A percentile compares a stretch with the other conserved stretches of the same genome.
Conservation (phyloP, 202 grass and related monocot genomes). For the Panicum virgatum region DNA sequence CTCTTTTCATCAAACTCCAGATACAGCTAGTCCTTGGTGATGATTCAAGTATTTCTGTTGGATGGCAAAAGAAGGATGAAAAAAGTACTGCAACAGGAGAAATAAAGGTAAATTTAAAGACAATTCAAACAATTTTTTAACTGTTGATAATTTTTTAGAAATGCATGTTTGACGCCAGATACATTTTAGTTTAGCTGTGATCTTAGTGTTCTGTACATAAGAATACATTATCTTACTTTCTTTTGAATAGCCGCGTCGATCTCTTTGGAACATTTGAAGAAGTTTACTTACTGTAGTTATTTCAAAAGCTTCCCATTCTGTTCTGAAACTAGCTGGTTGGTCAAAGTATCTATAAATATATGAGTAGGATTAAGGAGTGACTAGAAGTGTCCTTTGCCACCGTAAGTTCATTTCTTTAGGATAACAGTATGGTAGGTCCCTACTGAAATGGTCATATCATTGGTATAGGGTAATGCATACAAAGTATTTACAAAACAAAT, state of each 20-base stretch:
- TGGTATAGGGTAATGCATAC: background rate
- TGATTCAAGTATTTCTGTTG: constrained; percentile 85
- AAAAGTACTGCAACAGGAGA: constrained; percentile 79
- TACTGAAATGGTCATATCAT: background rate
- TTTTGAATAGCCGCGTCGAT: background rate
- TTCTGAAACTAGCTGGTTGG: constrained; percentile 20
- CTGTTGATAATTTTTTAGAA: background rate
- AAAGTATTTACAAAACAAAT: background rate
- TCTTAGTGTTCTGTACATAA: constrained; percentile 27
- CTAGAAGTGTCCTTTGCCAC: too few species aligned
- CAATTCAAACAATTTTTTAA: constrained; percentile 3
- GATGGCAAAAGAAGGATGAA: constrained; percentile 98
- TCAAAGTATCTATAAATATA: too few species aligned
- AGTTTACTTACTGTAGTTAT: constrained; percentile 4
- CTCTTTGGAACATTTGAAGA: background rate
- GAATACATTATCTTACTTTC: constrained; percentile 2
- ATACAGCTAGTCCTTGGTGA: constrained; percentile 92
- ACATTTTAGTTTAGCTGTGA: background rate
- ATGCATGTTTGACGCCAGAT: constrained; percentile 9
- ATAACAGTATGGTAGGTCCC: too few species aligned
- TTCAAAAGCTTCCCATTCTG: background rate
- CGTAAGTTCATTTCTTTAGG: too few species aligned
- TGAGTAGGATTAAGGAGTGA: too few species aligned
- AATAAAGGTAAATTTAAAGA: constrained; percentile 71
- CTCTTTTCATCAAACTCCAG: constrained; percentile 44